Conservation (phyloP, 2,329 filamentous ascomycete genomes). For the Clonostachys byssicola region DNA sequence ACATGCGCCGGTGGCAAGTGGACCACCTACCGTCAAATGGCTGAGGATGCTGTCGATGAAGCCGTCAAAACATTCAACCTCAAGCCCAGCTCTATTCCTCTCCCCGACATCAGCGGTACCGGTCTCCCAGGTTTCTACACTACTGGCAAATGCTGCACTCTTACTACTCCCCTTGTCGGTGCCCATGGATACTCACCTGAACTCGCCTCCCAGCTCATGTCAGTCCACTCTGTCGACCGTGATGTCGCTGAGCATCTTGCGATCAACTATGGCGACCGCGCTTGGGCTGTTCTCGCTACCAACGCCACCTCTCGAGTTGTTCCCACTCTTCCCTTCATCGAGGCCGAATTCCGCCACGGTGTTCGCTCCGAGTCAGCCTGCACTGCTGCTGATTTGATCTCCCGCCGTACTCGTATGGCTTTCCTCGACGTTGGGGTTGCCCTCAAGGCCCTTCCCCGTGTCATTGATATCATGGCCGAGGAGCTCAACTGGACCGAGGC, state of each 20-base stretch:
- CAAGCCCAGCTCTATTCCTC: constrained; percentile 40
- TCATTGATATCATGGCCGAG: constrained; percentile 70
- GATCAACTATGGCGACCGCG: constrained; percentile 46
- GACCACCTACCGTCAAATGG: constrained; percentile 88
- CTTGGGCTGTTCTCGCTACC: constrained; percentile 63
- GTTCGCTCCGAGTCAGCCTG: constrained; percentile 70
- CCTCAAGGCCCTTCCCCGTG: constrained; percentile 61
- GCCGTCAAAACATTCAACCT: constrained; percentile 65
- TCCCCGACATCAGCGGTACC: constrained; percentile 65
- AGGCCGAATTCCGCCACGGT: constrained; percentile 70
- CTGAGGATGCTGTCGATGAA: constrained; percentile 79
- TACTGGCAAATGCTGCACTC: constrained; percentile 71
- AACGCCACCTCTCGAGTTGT: constrained; percentile 59
- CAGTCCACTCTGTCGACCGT: constrained; percentile 27
- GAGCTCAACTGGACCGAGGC: constrained; percentile 61
- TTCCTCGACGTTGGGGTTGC: constrained; percentile 72
- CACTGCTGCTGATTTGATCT: constrained; percentile 67
- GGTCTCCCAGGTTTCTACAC: constrained; percentile 41
- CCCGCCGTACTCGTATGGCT: constrained; percentile 67
- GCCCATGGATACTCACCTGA: constrained; percentile 62
- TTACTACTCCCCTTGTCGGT: constrained; percentile 67
- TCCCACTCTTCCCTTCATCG: constrained; percentile 65
- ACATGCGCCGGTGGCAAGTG: constrained; percentile 83
- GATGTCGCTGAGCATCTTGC: constrained; percentile 36
- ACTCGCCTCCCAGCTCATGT: constrained; percentile 24